These are phyloP conservation scores for Lipomyces anomalus DNA, from an alignment of 805 yeast genomes.

Conservation along the genomic window DNA sequence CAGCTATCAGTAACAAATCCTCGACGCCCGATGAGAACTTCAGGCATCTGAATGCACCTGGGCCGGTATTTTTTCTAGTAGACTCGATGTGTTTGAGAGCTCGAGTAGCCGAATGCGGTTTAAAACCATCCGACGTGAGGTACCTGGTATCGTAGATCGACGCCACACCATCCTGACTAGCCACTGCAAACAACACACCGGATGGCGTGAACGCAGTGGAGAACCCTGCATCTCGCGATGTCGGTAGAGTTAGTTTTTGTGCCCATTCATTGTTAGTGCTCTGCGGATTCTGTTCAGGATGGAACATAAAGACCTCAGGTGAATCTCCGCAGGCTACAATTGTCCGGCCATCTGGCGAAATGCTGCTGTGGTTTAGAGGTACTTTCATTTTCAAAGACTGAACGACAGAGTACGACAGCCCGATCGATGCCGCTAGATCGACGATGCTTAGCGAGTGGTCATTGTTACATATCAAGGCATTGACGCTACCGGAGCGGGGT, in stretches of 20 bases:
- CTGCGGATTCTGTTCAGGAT: constrained; percentile 35
- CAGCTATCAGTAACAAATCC: constrained; percentile 70
- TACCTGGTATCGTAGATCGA: constrained; percentile 72
- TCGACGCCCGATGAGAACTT: constrained; percentile 62
- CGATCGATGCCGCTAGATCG: constrained; percentile 48
- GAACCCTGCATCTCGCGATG: constrained; percentile 73
- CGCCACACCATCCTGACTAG: constrained; percentile 82
- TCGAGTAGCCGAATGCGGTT: neutral
- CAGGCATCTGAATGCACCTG: constrained; percentile 64
- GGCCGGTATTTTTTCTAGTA: constrained; percentile 38
- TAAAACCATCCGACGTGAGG: constrained; percentile 49
- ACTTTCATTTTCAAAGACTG: constrained; percentile 49
- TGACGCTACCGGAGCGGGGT: constrained; percentile 36
- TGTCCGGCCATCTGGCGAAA: constrained; percentile 57
- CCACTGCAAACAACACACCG: constrained; percentile 66
- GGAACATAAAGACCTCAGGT: constrained; percentile 52
- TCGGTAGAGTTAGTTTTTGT: constrained; percentile 41
- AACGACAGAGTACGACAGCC: constrained; percentile 42
- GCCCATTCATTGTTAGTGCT: constrained; percentile 25
- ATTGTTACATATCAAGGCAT: constrained; percentile 73
- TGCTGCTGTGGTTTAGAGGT: constrained; percentile 68
- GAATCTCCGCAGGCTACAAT: constrained; percentile 75
- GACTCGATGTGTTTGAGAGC: constrained; percentile 38
- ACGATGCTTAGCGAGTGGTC: constrained; percentile 66
- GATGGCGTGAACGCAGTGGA: constrained; percentile 75